A percentile compares a stretch with the other conserved stretches of the same genome.
Evolutionary conservation across 2,329 filamentous ascomycete genomes (phyloP).

Genomic region (Botrytis medusae): DNA sequence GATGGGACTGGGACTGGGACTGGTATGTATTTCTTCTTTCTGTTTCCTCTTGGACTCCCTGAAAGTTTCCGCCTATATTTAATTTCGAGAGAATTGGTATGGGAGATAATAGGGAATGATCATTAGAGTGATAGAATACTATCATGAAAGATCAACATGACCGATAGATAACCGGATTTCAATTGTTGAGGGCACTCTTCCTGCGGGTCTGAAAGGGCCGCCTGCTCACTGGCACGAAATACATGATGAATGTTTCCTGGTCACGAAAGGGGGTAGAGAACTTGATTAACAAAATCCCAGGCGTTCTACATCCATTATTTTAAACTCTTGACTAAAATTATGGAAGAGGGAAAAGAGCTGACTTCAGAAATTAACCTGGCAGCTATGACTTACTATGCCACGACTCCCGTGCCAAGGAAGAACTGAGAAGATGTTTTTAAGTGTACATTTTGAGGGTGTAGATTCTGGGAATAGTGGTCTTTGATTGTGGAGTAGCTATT

Average conservation of each 20-base stretch:
- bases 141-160: neutral
- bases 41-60: neutral
- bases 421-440: neutral
- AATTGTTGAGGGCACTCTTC: conserved; percentile 5
- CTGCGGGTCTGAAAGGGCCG: neutral
- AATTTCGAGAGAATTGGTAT: rapidly evolving
- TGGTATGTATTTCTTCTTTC: neutral
- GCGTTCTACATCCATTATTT: conserved; percentile 23
- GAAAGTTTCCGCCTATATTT: rapidly evolving
- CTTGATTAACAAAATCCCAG: neutral
- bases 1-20: conserved; percentile 4
- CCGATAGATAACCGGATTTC: conserved; percentile 9
- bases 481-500: neutral
- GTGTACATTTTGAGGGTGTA: too few relatives aligned
- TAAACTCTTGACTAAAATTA: conserved; percentile 7
- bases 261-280: neutral
- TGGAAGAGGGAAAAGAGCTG: conserved; percentile 18
- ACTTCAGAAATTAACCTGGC: conserved; percentile 11
- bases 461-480: neutral
- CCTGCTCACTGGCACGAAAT: conserved; percentile 22
- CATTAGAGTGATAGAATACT: neutral
- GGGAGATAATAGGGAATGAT: neutral
- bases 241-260: conserved; percentile 17
- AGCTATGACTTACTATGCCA: conserved; percentile 23
- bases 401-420: conserved; percentile 4